phyloP scores from a whole-genome alignment of 1,139 yeast species.

The Yamadazyma diddensiae region DNA sequence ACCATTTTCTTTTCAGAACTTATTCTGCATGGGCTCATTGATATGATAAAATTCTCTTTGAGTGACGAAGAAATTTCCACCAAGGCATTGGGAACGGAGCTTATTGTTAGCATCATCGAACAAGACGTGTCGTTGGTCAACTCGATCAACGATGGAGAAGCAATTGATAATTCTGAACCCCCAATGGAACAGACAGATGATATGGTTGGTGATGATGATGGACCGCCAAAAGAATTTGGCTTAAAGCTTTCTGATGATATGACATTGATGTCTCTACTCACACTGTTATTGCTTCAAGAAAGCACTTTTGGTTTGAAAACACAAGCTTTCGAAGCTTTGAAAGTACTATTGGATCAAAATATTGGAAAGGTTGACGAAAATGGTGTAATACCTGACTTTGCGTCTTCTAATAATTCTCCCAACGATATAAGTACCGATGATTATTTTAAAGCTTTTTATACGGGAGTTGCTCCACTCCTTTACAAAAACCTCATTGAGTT shows the following conservation, averaged over 20 bases:
- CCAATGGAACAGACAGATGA: slow-evolving; percentile 15
- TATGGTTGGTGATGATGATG: slow-evolving; percentile 2
- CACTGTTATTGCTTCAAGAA: slow-evolving; percentile 62
- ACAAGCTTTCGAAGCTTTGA: slow-evolving; percentile 82
- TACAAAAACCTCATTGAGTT: slow-evolving; percentile 50
- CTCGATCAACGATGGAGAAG: slow-evolving; percentile 32
- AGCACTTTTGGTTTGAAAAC: slow-evolving; percentile 69
- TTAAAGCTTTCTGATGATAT: slow-evolving; percentile 52
- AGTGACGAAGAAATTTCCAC: slow-evolving; percentile 48
- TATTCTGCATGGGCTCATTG: slow-evolving; percentile 67
- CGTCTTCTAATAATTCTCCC: slow-evolving; percentile 27
- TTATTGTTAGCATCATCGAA: slow-evolving; percentile 77
- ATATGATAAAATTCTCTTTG: slow-evolving; percentile 70
- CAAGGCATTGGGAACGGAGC: slow-evolving; percentile 76
- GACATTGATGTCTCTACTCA: slow-evolving; percentile 58
- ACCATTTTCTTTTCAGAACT: slow-evolving; percentile 63
- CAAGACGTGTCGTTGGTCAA: slow-evolving; percentile 73
- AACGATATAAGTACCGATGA: slow-evolving; percentile 45
- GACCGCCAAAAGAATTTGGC: slow-evolving; percentile 20
- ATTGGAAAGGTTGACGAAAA: slow-evolving; percentile 22
- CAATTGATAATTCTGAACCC: slow-evolving; percentile 36
- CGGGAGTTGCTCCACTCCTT: slow-evolving; percentile 55
- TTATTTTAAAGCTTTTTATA: slow-evolving; percentile 61
- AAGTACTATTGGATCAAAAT: slow-evolving; percentile 65
- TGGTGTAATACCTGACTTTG: slow-evolving; percentile 27